Evolutionary conservation across 1,139 yeast genomes (phyloP), one percentile per base, ranked within the genome.

Genomic region (Kodamaea fungicola): DNA sequence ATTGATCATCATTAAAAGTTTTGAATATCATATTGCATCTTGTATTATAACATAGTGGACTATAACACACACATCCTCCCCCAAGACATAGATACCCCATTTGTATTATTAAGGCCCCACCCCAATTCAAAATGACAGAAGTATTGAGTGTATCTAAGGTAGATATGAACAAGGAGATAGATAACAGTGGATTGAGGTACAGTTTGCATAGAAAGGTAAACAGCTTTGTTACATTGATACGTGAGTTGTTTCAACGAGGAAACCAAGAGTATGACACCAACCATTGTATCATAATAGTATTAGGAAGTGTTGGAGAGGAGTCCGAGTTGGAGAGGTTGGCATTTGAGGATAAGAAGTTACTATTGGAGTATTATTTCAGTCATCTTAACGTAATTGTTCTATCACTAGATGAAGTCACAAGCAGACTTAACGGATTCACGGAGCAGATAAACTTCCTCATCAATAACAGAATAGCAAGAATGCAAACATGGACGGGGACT

Each of bases 401-500:
- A 27, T 9, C 9, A 7, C 9, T 27, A 12, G 10, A 23, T 8
- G 10, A 23, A 25, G 52, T 59, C 6, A 42, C 42, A 4, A 16
- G 19, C 19, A 47, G 50, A 7, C 50, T 67, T 30, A 57, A 66
- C 43, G 50, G 48, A 3, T 51, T 54, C 12, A 55, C 69, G n/a
- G 42, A 51, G 13, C 50, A 60, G 35, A 63, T 65, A 33, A 49
- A 52, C 16, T 33, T 39, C 7, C 47, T 62, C 35, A 55, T 66
- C n/a, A 47, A 40, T 45, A 39, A 71, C 47, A 55, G 84, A 44
- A 62, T 76, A 29, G 47, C 67, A 5, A 56, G 84, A 43, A 71
- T 78, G 42, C 71, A 74, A 48, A 65, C 76, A 3, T 78, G 83
- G 84, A 71, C 78, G 0, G 83, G 83, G 2, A 68, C 76, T 22